A percentile compares a stretch with the other conserved stretches of the same genome.
phyloP scores from a whole-genome alignment of 306 rosid species.

The Dalbergia cultrata region DNA sequence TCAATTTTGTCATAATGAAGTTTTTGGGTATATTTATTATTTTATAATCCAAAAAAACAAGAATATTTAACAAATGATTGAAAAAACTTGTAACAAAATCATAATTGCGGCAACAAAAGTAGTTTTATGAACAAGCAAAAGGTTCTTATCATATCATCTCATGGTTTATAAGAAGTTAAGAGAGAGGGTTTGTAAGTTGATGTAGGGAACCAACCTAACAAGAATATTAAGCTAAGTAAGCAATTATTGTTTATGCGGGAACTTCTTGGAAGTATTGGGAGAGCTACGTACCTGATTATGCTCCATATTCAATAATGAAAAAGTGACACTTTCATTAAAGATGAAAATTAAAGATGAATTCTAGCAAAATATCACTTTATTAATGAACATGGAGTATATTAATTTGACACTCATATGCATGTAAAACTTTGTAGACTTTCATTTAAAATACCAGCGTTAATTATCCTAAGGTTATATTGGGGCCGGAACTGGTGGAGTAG shows the following conservation, averaged over 20 bases:
- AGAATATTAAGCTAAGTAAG: not conserved
- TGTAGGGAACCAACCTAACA: not conserved
- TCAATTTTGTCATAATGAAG: not conserved
- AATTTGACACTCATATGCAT: no score
- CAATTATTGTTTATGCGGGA: no score
- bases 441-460: not conserved
- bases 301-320: no score
- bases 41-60: no score
- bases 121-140: slow-evolving; percentile 4
- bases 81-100: not conserved
- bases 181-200: not conserved
- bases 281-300: no score
- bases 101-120: not conserved
- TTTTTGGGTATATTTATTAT: not conserved
- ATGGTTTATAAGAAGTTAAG: not conserved
- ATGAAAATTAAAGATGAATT: no score
- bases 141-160: not conserved
- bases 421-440: no score
- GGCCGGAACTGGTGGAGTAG: not conserved
- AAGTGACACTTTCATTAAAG: no score
- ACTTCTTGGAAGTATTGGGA: no score
- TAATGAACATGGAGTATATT: no score
- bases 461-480: not conserved
- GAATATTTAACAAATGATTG: no score
- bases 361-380: no score